Evolutionary conservation across 2,329 filamentous ascomycete species (phyloP), one percentile per base, ranked within the genome.

Genomic region (Trichoderma gracile): DNA sequence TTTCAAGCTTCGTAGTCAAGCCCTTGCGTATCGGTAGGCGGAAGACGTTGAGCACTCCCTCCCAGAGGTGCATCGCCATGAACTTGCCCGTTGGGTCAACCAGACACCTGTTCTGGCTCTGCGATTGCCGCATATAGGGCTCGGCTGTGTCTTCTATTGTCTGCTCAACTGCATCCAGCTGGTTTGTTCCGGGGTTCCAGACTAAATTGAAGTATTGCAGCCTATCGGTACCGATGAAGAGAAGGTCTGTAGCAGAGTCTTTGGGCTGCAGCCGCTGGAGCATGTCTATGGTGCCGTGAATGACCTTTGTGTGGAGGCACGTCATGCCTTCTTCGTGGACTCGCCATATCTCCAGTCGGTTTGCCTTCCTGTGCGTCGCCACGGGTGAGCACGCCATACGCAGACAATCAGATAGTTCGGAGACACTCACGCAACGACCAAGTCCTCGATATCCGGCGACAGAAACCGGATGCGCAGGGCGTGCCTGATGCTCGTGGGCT

Each of bases 151-250:
- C 86, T 46, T 80, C 77, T 46, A 85, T 83, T 1, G 78, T 71
- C 71, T 82, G 79, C 69, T 83, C 79, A 23, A 83, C 73, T 0
- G 82, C 85, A 9, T 84, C 80, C 2, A 89, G 75, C 64, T 79
- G 75, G 21, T 77, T 77, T 5, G 73, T 80, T 73, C 84, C 76
- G 0, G 82, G 72, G 70, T 97, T 88, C 93, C 95, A 99, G 17
- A 84, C 87, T 21, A 97, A 77, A 1, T 92, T 96, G 76, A 98
- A 97, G 78, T 97, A 98, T 71, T 93, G 89, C 70, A 91, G 90
- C 63, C 90, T 87, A 73, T 97, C 90, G 53, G 95, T 99, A 56
- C 93, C 94, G 64, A 99, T 85, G 74, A 99, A 97, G 66, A 99
- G 85, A 67, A 97, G 86, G 70, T 98, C 93, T 54, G 88, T 92